phyloP scores from a whole-genome alignment of 2,329 filamentous ascomycete species.

The Arthrobotrys sphaeroides region DNA sequence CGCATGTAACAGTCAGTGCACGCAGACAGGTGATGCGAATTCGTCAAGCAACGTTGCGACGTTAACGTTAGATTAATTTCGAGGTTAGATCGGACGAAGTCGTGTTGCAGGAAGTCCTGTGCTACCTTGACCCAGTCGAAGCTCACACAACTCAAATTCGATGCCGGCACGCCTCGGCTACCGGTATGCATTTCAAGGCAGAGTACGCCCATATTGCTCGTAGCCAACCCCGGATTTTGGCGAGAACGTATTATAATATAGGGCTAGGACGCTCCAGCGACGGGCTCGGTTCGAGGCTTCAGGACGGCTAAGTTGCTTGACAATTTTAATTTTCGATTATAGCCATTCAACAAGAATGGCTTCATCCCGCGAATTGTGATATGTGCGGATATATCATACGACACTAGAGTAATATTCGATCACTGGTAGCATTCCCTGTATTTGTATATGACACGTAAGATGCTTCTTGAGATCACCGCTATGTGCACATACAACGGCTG shows the following conservation, averaged over 20 bases:
- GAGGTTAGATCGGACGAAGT: slow-evolving; percentile 11
- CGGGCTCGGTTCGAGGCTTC: slow-evolving; percentile 23
- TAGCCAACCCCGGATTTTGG: slow-evolving; percentile 26
- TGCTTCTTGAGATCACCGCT: slow-evolving; percentile 20
- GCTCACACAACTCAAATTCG: slow-evolving; percentile 2
- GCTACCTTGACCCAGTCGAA: slow-evolving; percentile 5
- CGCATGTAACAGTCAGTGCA: slow-evolving; percentile 10
- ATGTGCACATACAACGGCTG: slow-evolving; percentile 9
- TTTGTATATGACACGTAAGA: slow-evolving; percentile 13
- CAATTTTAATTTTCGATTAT: slow-evolving; percentile 36
- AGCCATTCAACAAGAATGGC: slow-evolving; percentile 14
- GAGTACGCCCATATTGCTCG: neutral
- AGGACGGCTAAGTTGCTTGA: slow-evolving; percentile 31
- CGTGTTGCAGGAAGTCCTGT: neutral
- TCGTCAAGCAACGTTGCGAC: too few species aligned
- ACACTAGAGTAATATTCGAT: slow-evolving; percentile 35
- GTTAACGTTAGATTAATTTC: neutral
- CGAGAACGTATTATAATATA: slow-evolving; percentile 10
- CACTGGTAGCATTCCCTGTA: slow-evolving; percentile 42
- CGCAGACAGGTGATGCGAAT: neutral
- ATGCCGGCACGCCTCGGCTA: neutral
- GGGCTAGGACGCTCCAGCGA: neutral
- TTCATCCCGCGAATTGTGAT: slow-evolving; percentile 20
- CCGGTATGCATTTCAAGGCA: neutral
- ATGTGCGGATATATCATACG: neutral